Conservation (phyloP, 805 yeast genomes). For the Metahyphopichia silvanorum region DNA sequence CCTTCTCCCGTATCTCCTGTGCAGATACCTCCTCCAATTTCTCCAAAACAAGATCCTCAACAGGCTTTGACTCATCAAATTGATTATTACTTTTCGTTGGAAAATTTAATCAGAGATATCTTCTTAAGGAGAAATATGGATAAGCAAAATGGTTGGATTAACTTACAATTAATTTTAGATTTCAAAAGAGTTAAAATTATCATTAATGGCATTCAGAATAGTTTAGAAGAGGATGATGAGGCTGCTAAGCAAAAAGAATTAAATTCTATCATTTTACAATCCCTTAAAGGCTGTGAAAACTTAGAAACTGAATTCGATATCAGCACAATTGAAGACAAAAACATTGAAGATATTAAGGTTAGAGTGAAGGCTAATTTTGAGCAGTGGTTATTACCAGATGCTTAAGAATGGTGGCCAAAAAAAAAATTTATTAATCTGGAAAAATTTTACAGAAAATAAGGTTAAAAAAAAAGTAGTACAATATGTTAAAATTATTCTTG, state of each 20-base stretch:
- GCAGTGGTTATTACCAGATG: slow-evolving; percentile 60
- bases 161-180: slow-evolving; percentile 56
- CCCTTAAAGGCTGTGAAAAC: slow-evolving; percentile 51
- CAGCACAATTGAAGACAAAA: slow-evolving; percentile 20
- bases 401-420: too few relatives aligned
- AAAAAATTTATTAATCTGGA: too few relatives aligned
- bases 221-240: slow-evolving; percentile 20
- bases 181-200: slow-evolving; percentile 73
- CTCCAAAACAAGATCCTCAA: slow-evolving; percentile 44
- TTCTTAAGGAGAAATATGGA: slow-evolving; percentile 82
- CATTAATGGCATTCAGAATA: slow-evolving; percentile 36
- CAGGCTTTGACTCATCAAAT: slow-evolving; percentile 57
- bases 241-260: slow-evolving; percentile 14
- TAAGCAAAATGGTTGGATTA: slow-evolving; percentile 73
- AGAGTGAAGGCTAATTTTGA: slow-evolving; percentile 57
- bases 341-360: slow-evolving; percentile 49
- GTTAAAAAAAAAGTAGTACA: too few relatives aligned
- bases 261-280: slow-evolving; percentile 43
- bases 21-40: slow-evolving; percentile 44
- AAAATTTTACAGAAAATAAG: too few relatives aligned
- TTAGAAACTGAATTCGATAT: slow-evolving; percentile 20
- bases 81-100: slow-evolving; percentile 87
- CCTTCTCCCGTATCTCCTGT: slow-evolving; percentile 15
- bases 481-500: too few relatives aligned
- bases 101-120: slow-evolving; percentile 81